Base-by-base conservation (phyloP, 257 asterid genomes). In the Primulina tabacum region DNA sequence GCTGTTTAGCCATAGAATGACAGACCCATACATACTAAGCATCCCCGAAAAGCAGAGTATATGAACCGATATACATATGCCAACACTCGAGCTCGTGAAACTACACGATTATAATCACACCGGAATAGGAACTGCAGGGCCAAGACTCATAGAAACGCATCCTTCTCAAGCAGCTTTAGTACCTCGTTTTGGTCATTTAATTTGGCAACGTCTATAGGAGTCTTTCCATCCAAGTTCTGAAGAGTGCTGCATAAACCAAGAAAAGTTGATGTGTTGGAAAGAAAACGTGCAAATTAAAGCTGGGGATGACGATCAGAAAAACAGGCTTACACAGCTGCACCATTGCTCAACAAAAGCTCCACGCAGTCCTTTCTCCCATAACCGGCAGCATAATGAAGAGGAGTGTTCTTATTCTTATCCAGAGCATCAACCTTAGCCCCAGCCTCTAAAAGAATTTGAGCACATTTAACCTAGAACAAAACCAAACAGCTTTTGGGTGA, bases 301-400 rank as follows among this genome's bases (percentile, higher is more conserved):
- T 14, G 26, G 37, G 35, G 40, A 6, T 61, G 26, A 21, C 2
- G 57, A 26, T 30, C 32, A 10, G 12, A 64, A 56, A 65, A 55
- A 29, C 21, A 38, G 71, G 62, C 96, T 87, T 92, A 95, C 99
- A 95, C 99, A 34, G 99, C 98, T 28, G 99, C 98, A 4, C 98
- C 99, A 33, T 88, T 88, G 68, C 92, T 93, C 66, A 94, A 85
- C 58, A 94, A 85, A 71, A 94, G 96, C 71, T 90, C 96, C 21
- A 94, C 98, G 18, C 98, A 94, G 21, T 94, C 98, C 87, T 92
- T 94, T 75, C 92, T 82, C 65, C 99, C 99, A 75, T 94, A 94
- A 58, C 99, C 99, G 14, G 99, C 98, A 9, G 99, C 99, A 71
- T 94, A 94, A 72, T 94, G 99, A 62, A 94, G 99, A 64, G 99